Conservation (phyloP, 306 rosid species). For the Sophora flavescens region DNA sequence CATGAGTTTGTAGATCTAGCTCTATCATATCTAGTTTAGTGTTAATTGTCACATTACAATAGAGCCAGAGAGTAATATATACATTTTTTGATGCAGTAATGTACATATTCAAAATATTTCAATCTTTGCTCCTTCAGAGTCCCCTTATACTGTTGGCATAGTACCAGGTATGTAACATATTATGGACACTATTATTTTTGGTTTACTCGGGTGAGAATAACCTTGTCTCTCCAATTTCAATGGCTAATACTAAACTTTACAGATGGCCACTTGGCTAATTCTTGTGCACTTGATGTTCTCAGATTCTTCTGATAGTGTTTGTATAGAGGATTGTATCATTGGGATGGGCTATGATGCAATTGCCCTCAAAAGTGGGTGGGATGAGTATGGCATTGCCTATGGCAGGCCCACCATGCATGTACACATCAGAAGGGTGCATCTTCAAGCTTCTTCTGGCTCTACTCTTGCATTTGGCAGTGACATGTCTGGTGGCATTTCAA, state of each 20-base stretch:
- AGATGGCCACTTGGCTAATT: conserved; percentile 40
- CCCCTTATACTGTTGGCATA: conserved; percentile 84
- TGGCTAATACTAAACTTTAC: not conserved
- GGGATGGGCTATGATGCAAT: conserved; percentile 87
- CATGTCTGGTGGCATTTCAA: conserved; percentile 96
- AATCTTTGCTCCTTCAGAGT: conserved; percentile 74
- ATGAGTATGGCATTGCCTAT: conserved; percentile 88
- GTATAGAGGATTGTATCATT: conserved; percentile 83
- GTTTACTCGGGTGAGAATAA: conserved; percentile 8
- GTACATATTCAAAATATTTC: conserved; percentile 84
- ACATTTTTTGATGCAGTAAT: conserved; percentile 60
- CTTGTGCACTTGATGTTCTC: conserved; percentile 44
- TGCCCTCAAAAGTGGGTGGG: conserved; percentile 97
- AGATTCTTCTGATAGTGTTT: conserved; percentile 89
- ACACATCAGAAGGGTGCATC: conserved; percentile 77
- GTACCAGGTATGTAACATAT: conserved; percentile 79
- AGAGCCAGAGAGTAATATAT: too few species aligned
- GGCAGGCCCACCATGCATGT: conserved; percentile 87
- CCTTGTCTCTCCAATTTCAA: conserved; percentile 5
- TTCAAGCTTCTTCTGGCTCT: conserved; percentile 77
- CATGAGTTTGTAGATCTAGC: too few species aligned
- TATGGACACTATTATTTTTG: not conserved
- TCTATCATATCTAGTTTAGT: too few species aligned
- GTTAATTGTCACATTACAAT: too few species aligned
- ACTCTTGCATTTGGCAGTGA: conserved; percentile 90